phyloP scores from a whole-genome alignment of 2,329 filamentous ascomycete genomes.

The Epichloe sp. region DNA sequence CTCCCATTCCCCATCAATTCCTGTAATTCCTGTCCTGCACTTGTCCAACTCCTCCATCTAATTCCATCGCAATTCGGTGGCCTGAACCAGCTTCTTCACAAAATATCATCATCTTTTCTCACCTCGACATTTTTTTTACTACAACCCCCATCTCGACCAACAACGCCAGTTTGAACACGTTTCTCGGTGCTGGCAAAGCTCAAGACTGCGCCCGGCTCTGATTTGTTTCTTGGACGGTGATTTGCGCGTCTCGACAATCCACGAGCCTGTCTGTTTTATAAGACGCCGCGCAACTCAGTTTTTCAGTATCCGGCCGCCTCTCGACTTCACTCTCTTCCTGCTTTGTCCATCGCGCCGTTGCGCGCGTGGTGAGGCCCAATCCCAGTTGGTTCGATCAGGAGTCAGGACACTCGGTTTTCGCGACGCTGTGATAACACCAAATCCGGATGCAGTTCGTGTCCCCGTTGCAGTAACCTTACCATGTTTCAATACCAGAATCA shows the following conservation, averaged over 20 bases:
- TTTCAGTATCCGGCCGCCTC: background rate
- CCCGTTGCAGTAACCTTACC: background rate
- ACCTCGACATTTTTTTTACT: background rate
- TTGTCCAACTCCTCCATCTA: background rate
- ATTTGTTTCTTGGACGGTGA: background rate
- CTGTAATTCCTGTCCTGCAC: background rate
- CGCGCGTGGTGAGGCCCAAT: background rate
- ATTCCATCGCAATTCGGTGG: background rate
- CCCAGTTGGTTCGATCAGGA: background rate
- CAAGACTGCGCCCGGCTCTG: slow-evolving; percentile 1
- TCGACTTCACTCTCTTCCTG: background rate
- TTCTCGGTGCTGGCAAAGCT: background rate
- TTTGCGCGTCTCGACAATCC: background rate
- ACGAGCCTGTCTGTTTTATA: background rate
- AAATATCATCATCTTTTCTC: background rate
- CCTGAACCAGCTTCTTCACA: background rate
- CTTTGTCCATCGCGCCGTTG: background rate
- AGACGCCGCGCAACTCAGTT: background rate
- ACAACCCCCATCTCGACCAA: background rate
- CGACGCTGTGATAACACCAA: background rate
- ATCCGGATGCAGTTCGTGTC: background rate
- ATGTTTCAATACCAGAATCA: slow-evolving; percentile 22
- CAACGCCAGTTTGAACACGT: background rate
- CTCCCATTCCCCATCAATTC: background rate
- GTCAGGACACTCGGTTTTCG: background rate